Base-by-base conservation (phyloP, 2,329 filamentous ascomycete species). In the Fusarium nurragi region DNA sequence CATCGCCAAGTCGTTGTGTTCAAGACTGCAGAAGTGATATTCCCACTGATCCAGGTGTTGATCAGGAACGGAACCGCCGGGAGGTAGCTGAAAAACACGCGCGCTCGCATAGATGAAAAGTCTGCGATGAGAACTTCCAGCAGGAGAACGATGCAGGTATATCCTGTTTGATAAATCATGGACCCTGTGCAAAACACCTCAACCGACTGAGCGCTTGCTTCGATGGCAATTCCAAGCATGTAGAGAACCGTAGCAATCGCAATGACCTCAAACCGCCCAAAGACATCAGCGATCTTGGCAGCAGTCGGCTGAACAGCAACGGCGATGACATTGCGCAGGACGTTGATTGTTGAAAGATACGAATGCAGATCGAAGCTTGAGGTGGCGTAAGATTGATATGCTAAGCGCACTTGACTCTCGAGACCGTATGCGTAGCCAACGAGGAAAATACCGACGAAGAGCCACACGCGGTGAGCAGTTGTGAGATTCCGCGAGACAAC, bases 11-110 rank as follows among this genome's bases (percentile, higher is more conserved):
- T 81, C 0, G 84, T 84, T 3, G 70, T 72, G 0, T 54, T 67
- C 19, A 88, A 69, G 1, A 88, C 84, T 0, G 83, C 79, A 0
- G 74, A 71, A 0, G 84, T 81, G 46, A 90, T 76, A 60, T 85
- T 82, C 19, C 87, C 87, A 60, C 84, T 85, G 14, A 89, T 80
- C 87, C 87, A 90, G 0, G 86, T 86, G 68, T 89, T 89, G 73
- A 87, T 78, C 40, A 88, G 70, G 67, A 87, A 88, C 0, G 86
- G 86, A 4, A 82, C 71, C 0, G 84, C 83, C 0, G 86, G 86
- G n/a, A 90, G 77, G 51, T 87, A 89, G 19, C 84, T 87, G 77
- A 87, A 88, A 56, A 89, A 79, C 3, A 89, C 77, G 57, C 87
- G 84, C 5, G 84, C 83, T 7, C 85, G 79, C 60, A 86, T 82